Percentiles rank a stretch among this genome's conserved stretches.
Conservation (phyloP, 495 filamentous ascomycete species). For the Elaphomyces granulatus region DNA sequence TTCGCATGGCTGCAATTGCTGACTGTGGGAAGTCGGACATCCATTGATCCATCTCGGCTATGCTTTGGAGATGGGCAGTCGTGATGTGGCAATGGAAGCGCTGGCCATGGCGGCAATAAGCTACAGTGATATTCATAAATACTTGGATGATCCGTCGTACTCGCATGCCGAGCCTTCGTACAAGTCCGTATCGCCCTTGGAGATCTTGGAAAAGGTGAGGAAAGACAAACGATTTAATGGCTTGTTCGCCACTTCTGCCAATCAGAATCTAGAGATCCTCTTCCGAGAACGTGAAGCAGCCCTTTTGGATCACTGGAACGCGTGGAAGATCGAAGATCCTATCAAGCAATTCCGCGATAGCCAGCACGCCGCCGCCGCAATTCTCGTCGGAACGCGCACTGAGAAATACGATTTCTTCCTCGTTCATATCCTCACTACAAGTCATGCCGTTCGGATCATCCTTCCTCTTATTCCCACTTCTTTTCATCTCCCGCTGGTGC, state of each 20-base stretch:
- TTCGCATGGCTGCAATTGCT: too few species aligned
- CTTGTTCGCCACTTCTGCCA: conserved; percentile 42
- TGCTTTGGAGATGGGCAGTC: conserved; percentile 66
- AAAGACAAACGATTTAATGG: conserved; percentile 38
- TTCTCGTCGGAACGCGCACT: conserved; percentile 50
- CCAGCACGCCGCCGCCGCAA: conserved; percentile 56
- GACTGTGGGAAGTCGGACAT: conserved; percentile 50
- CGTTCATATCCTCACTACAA: conserved; percentile 66
- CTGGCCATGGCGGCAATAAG: conserved; percentile 54
- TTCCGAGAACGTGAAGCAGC: conserved; percentile 54
- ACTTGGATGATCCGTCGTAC: conserved; percentile 56
- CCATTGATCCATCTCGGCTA: conserved; percentile 83
- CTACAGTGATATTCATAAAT: conserved; percentile 65
- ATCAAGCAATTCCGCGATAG: conserved; percentile 59
- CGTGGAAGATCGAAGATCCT: conserved; percentile 55
- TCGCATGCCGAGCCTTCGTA: conserved; percentile 36
- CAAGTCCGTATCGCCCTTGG: conserved; percentile 40
- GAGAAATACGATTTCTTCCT: conserved; percentile 70
- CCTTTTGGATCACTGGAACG: conserved; percentile 76
- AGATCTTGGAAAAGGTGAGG: conserved; percentile 47
- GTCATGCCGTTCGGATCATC: conserved; percentile 74
- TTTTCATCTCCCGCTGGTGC: conserved; percentile 56
- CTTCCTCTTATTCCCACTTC: conserved; percentile 61
- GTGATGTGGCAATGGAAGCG: conserved; percentile 74
- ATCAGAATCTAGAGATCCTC: conserved; percentile 49